phyloP scores from a whole-genome alignment of 164 flowering plant species.

The Stephania yunnanensis region DNA sequence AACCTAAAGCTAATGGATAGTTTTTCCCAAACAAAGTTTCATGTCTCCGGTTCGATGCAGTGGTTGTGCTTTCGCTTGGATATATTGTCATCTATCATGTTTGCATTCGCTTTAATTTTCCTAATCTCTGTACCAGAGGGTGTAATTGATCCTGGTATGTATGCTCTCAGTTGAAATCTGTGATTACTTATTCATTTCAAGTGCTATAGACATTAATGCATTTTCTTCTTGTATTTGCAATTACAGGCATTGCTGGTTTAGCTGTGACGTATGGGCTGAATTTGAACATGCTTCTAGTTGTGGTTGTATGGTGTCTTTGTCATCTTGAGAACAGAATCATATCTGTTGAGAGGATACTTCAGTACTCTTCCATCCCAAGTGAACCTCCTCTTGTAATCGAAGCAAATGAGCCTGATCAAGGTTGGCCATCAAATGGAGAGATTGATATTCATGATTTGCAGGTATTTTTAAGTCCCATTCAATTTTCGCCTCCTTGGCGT shows the following conservation, averaged over 20 bases:
- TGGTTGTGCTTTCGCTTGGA: slow-evolving; percentile 47
- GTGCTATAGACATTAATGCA: not conserved
- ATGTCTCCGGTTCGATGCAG: slow-evolving; percentile 31
- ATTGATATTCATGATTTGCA: slow-evolving; percentile 21
- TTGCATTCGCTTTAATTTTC: slow-evolving; percentile 34
- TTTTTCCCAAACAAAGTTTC: slow-evolving; percentile 29
- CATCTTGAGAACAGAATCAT: slow-evolving; percentile 44
- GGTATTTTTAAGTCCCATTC: slow-evolving; percentile 6
- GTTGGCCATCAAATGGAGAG: slow-evolving; percentile 24
- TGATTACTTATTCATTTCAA: not conserved
- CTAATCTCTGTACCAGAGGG: slow-evolving; percentile 35
- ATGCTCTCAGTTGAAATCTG: not conserved
- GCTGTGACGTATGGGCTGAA: slow-evolving; percentile 50
- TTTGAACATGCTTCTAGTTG: slow-evolving; percentile 28
- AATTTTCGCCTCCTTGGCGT: not conserved
- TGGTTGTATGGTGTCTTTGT: slow-evolving; percentile 37
- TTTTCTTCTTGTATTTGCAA: slow-evolving; percentile 2
- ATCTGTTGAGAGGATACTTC: slow-evolving; percentile 35
- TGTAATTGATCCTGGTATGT: slow-evolving; percentile 35
- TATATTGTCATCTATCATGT: slow-evolving; percentile 28
- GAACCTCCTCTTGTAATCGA: slow-evolving; percentile 26
- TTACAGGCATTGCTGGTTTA: slow-evolving; percentile 42
- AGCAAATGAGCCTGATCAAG: slow-evolving; percentile 17
- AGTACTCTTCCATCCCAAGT: slow-evolving; percentile 25
- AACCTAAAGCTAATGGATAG: slow-evolving; percentile 25